A percentile compares a stretch with the other conserved stretches of the same genome.
phyloP scores from a whole-genome alignment of 768 basidiomycete species.

The Cyathus striatus region DNA sequence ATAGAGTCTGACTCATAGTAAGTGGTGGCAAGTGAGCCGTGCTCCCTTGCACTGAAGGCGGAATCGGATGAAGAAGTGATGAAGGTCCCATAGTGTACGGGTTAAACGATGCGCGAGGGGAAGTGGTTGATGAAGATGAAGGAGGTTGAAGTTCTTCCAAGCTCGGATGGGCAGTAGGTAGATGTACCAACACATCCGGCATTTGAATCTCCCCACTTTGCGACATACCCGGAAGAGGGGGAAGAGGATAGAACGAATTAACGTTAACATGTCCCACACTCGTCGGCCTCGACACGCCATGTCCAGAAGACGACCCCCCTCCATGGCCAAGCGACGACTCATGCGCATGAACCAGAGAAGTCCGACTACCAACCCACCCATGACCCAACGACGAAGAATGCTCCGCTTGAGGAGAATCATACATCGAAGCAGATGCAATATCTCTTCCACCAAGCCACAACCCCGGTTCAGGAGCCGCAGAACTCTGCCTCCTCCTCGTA shows the following conservation, averaged over 20 bases:
- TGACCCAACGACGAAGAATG: too few species aligned
- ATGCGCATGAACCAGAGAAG: constrained; percentile 2
- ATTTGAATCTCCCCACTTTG: too few species aligned
- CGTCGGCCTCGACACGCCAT: constrained; percentile 4
- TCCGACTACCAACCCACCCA: background rate
- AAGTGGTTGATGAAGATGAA: background rate
- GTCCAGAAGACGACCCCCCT: constrained; percentile 5
- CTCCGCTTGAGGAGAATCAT: too few species aligned
- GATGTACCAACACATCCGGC: too few species aligned
- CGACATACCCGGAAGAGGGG: too few species aligned
- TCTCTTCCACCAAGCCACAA: constrained; percentile 3
- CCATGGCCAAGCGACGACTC: constrained; percentile 11
- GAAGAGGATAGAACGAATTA: too few species aligned
- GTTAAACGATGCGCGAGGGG: constrained; percentile 4
- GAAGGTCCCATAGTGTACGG: constrained; percentile 11
- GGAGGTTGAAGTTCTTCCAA: constrained; percentile 3
- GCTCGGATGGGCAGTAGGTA: background rate
- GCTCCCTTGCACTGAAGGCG: too few species aligned
- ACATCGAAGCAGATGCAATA: background rate
- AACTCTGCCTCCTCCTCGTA: too few species aligned
- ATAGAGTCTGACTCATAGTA: constrained; percentile 11
- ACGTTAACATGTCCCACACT: too few species aligned
- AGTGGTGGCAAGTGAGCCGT: too few species aligned
- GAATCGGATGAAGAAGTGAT: constrained; percentile 17
- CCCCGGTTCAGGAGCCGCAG: background rate